Evolutionary conservation across 805 yeast genomes (phyloP), one percentile per base, ranked within the genome.

Genomic region (Middelhovenomyces tepae): DNA sequence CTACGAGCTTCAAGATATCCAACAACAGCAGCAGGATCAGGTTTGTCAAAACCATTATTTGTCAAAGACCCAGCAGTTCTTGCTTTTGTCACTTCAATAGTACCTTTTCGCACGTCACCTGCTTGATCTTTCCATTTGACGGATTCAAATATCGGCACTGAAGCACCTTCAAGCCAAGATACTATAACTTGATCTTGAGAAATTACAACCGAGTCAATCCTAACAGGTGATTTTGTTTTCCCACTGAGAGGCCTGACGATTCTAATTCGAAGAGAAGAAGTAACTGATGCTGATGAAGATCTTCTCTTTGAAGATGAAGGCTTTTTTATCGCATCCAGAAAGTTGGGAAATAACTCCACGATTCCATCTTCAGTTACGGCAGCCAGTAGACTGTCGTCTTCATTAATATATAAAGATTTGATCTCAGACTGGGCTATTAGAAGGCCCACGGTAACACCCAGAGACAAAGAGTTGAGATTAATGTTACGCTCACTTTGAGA

Each of bases 401-500:
- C 40, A 25, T 40, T 30, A 10, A 43, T 32, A 19, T 47, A 32
- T 6, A 80, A 50, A 5, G 60, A 56, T 1, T 52, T 37, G 9
- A 83, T 73, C 31, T 80, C 71, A 10, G 84, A 64, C 41, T 78
- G 80, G 3, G 87, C 66, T 10, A 81, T 86, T 36, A 84, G 69
- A 2, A 86, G 81, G 6, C 65, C 56, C 16, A 59, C 57, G 2
- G 77, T 63, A 35, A 53, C 54, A 3, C 72, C 50, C 18, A 57
- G 50, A n/a, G 62, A 51, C 2, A 74, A 35, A 7, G 78, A 69
- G 50, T 79, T 77, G 22, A 81, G 61, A 52, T 84, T 84, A 44
- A 86, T 67, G 53, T 83, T 85, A 45, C 96, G 69, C 54, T 87
- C 97, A 39, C 77, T 78, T 22, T 63, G 62, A 1, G 95, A 93